Evolutionary conservation across 2,329 filamentous ascomycete species (phyloP), one percentile per base, ranked within the genome.

Genomic region (Scytalidium lignicola): DNA sequence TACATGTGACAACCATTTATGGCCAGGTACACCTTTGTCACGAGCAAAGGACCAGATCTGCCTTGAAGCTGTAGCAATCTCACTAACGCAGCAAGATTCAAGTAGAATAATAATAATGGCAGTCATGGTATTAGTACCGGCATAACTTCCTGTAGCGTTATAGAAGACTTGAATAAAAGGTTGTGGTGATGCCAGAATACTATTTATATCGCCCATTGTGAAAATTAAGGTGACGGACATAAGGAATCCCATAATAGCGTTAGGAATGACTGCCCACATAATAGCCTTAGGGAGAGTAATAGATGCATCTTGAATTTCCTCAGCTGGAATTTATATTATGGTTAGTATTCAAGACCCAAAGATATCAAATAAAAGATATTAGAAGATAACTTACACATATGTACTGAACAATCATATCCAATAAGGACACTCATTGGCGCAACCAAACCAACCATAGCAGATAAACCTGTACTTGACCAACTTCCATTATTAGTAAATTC

Each of bases 41-140:
- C 69, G 64, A 6, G 67, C 67, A 47, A 71, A 70, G 7, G 69
- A 66, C 55, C 65, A 71, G 17, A 64, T 61, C 44, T 65, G 63
- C 2, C 66, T 60, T 55, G 49, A 65, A 55, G 60, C 57, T 57
- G 47, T 61, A 50, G 47, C 62, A 54, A 54, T 60, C 51, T 63
- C 61, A n/a, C 65, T 58, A 37, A 70, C 60, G 28, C 63, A 67
- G 32, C 62, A 65, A 48, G 65, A 67, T 26, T 67, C 59, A 3
- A 66, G 58, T 1, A 70, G 54, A 8, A 67, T 58, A 32, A 67
- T 62, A 9, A 75, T 66, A 8, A 75, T 64, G 1, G 67, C 65
- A 0, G 68, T 64, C 68, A 79, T 73, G 7, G 69, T 67, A 9
- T 70, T 73, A 2, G 74, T 71, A 1, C 69, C 74, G 1, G 64